Percentiles rank a stretch among this genome's conserved stretches.
phyloP scores from a whole-genome alignment of 139 green algal genomes.

The Asterochloris erici region DNA sequence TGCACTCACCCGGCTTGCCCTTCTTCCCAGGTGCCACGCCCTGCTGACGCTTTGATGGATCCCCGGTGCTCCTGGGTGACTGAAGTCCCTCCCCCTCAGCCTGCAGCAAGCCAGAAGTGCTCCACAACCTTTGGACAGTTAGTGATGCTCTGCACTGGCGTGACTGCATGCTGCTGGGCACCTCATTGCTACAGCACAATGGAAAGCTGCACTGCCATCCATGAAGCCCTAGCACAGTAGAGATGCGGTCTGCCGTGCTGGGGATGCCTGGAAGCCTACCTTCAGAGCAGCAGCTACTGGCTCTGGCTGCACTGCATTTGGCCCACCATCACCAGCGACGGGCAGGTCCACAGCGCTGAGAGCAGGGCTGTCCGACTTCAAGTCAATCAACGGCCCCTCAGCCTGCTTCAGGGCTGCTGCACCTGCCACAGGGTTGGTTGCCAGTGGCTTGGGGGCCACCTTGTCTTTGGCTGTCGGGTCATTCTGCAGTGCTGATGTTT shows the following conservation, averaged over 20 bases:
- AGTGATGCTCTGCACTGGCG: no score
- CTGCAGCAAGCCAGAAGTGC: no score
- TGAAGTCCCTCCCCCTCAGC: no score
- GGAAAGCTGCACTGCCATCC: neutral
- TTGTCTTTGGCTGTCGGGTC: no score
- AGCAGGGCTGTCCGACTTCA: neutral
- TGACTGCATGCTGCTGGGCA: no score
- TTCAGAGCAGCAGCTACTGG: neutral
- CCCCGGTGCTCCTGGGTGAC: no score
- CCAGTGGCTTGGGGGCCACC: no score
- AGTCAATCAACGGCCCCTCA: constrained; percentile 8
- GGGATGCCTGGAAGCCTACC: neutral
- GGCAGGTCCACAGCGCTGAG: neutral
- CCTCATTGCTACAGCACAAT: neutral
- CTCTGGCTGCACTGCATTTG: neutral
- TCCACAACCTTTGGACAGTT: no score
- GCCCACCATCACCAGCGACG: neutral
- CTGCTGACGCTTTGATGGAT: neutral
- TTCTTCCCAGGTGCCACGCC: neutral
- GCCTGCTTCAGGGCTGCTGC: no score
- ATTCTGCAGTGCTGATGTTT: no score
- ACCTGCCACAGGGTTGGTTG: no score
- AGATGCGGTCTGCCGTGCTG: neutral
- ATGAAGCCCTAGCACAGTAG: neutral
- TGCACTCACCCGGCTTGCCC: neutral